Evolutionary conservation across 2,329 filamentous ascomycete species (phyloP).

Genomic region (Fusarium sp.): DNA sequence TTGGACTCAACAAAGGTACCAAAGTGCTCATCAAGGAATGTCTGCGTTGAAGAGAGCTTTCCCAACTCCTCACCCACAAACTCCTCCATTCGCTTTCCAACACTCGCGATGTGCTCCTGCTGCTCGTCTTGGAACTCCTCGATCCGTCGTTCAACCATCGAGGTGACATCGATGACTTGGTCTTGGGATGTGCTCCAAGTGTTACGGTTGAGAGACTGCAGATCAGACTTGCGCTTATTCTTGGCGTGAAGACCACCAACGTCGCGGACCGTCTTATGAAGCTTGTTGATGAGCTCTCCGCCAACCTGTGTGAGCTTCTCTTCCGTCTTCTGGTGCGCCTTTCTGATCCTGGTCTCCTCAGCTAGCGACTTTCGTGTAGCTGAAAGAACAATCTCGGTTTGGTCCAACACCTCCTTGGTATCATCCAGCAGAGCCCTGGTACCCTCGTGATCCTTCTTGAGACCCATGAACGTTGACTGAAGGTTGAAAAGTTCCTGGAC

Average conservation of each 20-base stretch:
- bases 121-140: conserved; percentile 76
- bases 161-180: conserved; percentile 78
- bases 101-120: conserved; percentile 69
- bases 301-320: conserved; percentile 76
- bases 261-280: conserved; percentile 79
- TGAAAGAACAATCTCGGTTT: conserved; percentile 83
- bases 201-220: conserved; percentile 79
- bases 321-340: conserved; percentile 88
- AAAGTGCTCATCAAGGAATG: conserved; percentile 73
- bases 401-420: conserved; percentile 81
- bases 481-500: conserved; percentile 89
- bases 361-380: conserved; percentile 77
- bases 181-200: conserved; percentile 79
- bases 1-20: conserved; percentile 72
- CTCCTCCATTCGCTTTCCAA: conserved; percentile 74
- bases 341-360: conserved; percentile 80
- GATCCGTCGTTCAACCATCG: conserved; percentile 77
- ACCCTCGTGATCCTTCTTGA: conserved; percentile 89
- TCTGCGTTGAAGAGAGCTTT: conserved; percentile 73
- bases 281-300: conserved; percentile 75
- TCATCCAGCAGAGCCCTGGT: conserved; percentile 76
- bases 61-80: conserved; percentile 80
- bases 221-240: conserved; percentile 81
- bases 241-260: conserved; percentile 85
- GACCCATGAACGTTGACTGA: conserved; percentile 82